Percentiles rank a stretch among this genome's conserved stretches.
Conservation (phyloP, 768 basidiomycete species). For the Chalciporus pseudorubinellus region DNA sequence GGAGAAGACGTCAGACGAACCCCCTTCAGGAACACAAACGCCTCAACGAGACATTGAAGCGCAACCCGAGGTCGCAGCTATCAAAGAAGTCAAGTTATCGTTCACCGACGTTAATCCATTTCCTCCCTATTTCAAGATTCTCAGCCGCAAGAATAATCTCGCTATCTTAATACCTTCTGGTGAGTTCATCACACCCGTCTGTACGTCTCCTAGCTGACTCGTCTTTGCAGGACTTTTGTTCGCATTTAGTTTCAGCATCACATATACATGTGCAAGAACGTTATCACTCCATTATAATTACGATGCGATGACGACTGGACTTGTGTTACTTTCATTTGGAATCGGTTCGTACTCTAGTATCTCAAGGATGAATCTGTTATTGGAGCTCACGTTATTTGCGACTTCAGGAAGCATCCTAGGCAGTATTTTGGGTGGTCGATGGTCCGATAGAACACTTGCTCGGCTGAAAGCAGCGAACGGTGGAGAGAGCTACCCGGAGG, state of each 20-base stretch:
- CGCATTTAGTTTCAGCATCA: conserved; percentile 64
- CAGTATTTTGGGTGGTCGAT: conserved; percentile 59
- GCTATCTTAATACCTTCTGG: conserved; percentile 44
- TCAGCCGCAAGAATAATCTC: conserved; percentile 66
- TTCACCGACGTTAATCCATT: conserved; percentile 73
- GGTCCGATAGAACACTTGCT: conserved; percentile 50
- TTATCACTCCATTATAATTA: conserved; percentile 65
- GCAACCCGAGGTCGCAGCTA: conserved; percentile 12
- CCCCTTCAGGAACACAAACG: not conserved
- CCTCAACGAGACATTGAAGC: conserved; percentile 25
- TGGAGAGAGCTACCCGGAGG: conserved; percentile 62
- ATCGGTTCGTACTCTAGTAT: conserved; percentile 41
- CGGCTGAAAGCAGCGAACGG: conserved; percentile 47
- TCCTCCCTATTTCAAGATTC: conserved; percentile 55
- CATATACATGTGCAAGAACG: conserved; percentile 75
- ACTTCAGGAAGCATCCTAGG: conserved; percentile 47
- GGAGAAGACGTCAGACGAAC: conserved; percentile 3
- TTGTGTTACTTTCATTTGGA: conserved; percentile 76
- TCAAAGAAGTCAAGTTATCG: conserved; percentile 50
- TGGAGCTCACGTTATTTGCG: not conserved
- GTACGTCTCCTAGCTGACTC: not conserved
- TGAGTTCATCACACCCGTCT: conserved; percentile 16
- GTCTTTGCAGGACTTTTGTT: conserved; percentile 57
- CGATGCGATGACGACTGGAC: conserved; percentile 68
- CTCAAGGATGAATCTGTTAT: too few species aligned